Evolutionary conservation across 2,329 filamentous ascomycete species (phyloP).

Genomic region (Penicillium hordei): DNA sequence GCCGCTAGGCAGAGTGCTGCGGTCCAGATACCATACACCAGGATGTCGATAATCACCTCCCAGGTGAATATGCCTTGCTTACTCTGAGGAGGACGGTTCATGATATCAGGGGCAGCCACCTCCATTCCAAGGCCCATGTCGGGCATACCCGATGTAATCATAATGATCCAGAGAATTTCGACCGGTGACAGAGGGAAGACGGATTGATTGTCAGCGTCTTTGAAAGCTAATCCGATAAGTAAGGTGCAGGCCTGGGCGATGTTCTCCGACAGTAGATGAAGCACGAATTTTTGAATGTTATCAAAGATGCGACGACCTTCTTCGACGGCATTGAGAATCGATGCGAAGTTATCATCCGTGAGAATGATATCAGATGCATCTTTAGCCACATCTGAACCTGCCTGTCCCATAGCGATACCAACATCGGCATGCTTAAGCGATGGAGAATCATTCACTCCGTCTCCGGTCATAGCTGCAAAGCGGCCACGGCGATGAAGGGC

Average conservation of each 20-base stretch:
- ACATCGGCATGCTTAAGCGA: too few species aligned
- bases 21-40: constrained; percentile 72
- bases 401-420: too few species aligned
- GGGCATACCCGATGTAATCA: constrained; percentile 81
- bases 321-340: too few species aligned
- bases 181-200: constrained; percentile 57
- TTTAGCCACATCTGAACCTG: too few species aligned
- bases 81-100: constrained; percentile 72
- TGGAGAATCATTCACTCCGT: constrained; percentile 78
- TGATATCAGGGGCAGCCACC: constrained; percentile 68
- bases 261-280: too few species aligned
- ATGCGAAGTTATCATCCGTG: too few species aligned
- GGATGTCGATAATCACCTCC: constrained; percentile 73
- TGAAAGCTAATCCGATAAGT: too few species aligned
- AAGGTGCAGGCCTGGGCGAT: too few species aligned
- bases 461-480: constrained; percentile 82
- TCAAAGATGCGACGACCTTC: too few species aligned
- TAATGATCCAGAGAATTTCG: constrained; percentile 87
- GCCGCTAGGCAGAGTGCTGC: constrained; percentile 62
- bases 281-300: too few species aligned
- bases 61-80: constrained; percentile 69
- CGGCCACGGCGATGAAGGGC: constrained; percentile 49
- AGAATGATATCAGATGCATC: too few species aligned
- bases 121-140: constrained; percentile 84
- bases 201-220: too few species aligned